phyloP scores from a whole-genome alignment of 352 stramenopile species.

The Phytophthora sojae region DNA sequence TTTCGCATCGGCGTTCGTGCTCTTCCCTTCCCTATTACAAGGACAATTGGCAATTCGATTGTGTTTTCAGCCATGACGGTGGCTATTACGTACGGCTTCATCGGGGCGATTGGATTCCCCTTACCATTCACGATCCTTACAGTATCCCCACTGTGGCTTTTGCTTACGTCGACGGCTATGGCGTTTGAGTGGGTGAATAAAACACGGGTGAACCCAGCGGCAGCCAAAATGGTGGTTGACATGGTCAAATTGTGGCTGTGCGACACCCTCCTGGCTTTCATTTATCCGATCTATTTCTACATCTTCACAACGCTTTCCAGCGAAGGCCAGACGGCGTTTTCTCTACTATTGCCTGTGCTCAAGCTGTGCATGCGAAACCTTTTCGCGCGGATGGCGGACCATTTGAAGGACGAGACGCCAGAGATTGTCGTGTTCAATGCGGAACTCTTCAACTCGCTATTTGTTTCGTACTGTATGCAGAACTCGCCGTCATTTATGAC shows the following conservation, averaged over 20 bases:
- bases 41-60: neutral
- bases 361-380: slow-evolving; percentile 5
- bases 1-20: neutral
- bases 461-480: slow-evolving; percentile 13
- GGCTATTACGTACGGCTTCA: neutral
- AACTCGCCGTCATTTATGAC: slow-evolving; percentile 15
- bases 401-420: slow-evolving; percentile 7
- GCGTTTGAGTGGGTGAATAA: slow-evolving; percentile 12
- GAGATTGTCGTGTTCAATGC: slow-evolving; percentile 6
- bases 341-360: neutral
- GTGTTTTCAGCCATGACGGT: neutral
- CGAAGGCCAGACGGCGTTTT: neutral
- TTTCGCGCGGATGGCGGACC: slow-evolving; percentile 1
- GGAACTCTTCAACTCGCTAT: slow-evolving; percentile 8
- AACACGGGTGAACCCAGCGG: slow-evolving; percentile 1
- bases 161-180: neutral
- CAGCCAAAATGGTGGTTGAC: slow-evolving; percentile 2
- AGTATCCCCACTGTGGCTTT: slow-evolving; percentile 5
- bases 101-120: slow-evolving; percentile 2
- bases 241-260: slow-evolving; percentile 19
- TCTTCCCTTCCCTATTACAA: neutral
- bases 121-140: slow-evolving; percentile 18
- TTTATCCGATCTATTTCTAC: neutral
- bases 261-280: neutral
- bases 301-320: slow-evolving; percentile 7